Percentiles rank a stretch among this genome's conserved stretches.
Conservation (phyloP, 352 stramenopile genomes). For the Globisporangium polare region DNA sequence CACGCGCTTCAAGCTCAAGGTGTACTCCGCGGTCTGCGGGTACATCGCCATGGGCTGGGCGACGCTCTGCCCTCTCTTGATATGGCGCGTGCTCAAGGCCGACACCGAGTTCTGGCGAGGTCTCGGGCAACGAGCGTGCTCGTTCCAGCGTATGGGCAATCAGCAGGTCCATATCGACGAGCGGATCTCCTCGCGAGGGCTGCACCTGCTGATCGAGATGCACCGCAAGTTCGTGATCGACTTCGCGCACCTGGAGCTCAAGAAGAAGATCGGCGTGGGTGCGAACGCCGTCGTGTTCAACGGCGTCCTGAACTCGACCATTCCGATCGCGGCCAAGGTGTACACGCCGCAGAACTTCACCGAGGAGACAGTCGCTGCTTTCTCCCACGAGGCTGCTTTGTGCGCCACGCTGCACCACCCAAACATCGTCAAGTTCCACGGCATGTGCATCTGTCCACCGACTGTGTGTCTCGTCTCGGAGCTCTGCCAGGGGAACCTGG, state of each 20-base stretch:
- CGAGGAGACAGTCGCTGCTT: constrained; percentile 44
- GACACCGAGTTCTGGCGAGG: constrained; percentile 51
- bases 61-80: constrained; percentile 30
- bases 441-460: constrained; percentile 60
- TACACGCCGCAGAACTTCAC: constrained; percentile 53
- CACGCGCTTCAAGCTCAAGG: background rate
- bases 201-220: constrained; percentile 64
- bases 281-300: constrained; percentile 47
- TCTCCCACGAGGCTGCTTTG: constrained; percentile 60
- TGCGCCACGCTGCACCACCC: constrained; percentile 46
- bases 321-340: constrained; percentile 53
- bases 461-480: constrained; percentile 62
- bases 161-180: constrained; percentile 26
- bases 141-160: constrained; percentile 19
- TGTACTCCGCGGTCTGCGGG: background rate
- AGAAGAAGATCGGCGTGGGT: constrained; percentile 41
- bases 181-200: constrained; percentile 32
- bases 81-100: constrained; percentile 46
- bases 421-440: constrained; percentile 63
- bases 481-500: constrained; percentile 45
- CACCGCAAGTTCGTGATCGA: constrained; percentile 67
- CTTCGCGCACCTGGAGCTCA: constrained; percentile 55
- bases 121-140: constrained; percentile 33
- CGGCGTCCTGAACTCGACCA: constrained; percentile 29
- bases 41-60: constrained; percentile 29